Evolutionary conservation across 1,139 yeast genomes (phyloP).

Genomic region (Pichia inconspicua): DNA sequence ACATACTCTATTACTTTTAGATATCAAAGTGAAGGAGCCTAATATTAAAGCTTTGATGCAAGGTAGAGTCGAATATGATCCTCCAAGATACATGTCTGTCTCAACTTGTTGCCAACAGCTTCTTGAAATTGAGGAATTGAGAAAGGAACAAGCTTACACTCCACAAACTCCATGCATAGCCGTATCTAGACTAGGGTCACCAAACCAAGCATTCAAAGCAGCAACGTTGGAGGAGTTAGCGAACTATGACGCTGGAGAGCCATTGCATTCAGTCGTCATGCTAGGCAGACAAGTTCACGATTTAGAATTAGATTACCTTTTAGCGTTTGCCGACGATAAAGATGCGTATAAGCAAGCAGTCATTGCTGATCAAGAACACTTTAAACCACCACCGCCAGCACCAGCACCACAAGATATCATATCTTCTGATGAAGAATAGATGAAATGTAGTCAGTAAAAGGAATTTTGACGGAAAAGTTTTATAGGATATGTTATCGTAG

Average conservation of each 20-base stretch:
- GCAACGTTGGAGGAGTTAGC: conserved; percentile 72
- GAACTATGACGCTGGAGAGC: conserved; percentile 86
- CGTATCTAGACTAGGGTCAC: conserved; percentile 83
- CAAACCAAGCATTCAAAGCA: conserved; percentile 73
- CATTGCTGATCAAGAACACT: conserved; percentile 62
- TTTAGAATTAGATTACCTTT: conserved; percentile 76
- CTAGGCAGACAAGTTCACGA: conserved; percentile 94
- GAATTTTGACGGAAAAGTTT: no score
- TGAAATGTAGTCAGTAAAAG: not conserved
- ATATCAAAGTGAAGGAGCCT: conserved; percentile 95
- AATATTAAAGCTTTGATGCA: conserved; percentile 90
- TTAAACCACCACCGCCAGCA: conserved; percentile 35
- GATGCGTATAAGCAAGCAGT: conserved; percentile 55
- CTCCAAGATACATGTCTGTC: conserved; percentile 93
- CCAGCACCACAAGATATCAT: conserved; percentile 13
- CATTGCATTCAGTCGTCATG: conserved; percentile 84
- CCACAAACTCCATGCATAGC: conserved; percentile 90
- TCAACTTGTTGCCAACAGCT: conserved; percentile 84
- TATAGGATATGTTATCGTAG: no score
- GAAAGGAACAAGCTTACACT: conserved; percentile 71
- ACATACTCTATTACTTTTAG: conserved; percentile 81
- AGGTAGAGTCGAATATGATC: conserved; percentile 87
- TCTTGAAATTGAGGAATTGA: conserved; percentile 72
- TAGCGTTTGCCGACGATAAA: conserved; percentile 65
- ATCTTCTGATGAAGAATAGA: conserved; percentile 15